Percentiles rank a stretch among this genome's conserved stretches.
phyloP scores from a whole-genome alignment of 1,284 basidiomycete species.

The Ganoderma lucidum region DNA sequence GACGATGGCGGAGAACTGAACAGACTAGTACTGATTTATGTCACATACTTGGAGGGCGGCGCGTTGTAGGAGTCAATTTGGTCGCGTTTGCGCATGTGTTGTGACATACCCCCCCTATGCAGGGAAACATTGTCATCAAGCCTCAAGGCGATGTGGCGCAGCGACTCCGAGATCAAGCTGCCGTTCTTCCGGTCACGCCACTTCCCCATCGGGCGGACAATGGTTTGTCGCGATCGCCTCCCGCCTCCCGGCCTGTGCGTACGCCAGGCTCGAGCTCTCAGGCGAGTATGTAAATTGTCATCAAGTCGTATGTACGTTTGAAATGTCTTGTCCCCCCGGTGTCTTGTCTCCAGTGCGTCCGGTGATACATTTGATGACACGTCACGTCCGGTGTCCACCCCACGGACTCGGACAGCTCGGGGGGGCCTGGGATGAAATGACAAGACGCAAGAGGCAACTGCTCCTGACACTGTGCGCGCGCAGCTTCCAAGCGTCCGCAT shows the following conservation, averaged over 20 bases:
- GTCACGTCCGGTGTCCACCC: neutral
- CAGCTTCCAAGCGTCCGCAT: neutral
- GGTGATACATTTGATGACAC: constrained; percentile 14
- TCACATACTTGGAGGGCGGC: neutral
- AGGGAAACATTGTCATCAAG: neutral
- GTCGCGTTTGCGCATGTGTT: constrained; percentile 15
- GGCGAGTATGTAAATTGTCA: neutral
- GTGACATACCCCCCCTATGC: no score
- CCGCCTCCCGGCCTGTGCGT: neutral
- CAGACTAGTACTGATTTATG: neutral
- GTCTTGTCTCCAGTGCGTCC: constrained; percentile 3
- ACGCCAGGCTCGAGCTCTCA: neutral
- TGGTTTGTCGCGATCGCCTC: neutral
- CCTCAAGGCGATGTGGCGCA: neutral
- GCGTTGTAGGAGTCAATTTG: constrained; percentile 11
- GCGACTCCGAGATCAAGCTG: neutral
- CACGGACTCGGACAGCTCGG: neutral
- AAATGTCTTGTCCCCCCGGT: neutral
- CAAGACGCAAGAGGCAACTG: neutral
- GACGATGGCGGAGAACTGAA: neutral
- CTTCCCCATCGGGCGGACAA: constrained; percentile 9
- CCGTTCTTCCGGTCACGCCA: no score
- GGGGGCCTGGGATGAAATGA: neutral
- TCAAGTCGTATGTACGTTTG: no score
- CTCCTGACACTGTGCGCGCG: neutral